Evolutionary conservation across 2,329 filamentous ascomycete species (phyloP), one percentile per base, ranked within the genome.

Genomic region (Cladosporium halotolerans): DNA sequence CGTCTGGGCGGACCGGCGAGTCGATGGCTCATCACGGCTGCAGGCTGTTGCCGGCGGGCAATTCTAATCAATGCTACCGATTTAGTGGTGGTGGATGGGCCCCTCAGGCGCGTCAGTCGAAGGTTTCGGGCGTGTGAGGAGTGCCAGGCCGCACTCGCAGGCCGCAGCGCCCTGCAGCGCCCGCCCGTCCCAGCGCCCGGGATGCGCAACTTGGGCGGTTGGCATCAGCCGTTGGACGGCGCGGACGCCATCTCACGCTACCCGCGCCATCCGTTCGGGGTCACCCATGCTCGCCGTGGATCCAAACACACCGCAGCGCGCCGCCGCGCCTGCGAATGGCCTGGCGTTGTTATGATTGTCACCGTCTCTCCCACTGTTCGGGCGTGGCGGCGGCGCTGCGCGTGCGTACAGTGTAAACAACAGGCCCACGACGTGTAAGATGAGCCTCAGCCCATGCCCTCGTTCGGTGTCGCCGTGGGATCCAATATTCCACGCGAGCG

Each of bases 211-310:
- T 9, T 32, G 9, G 41, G 40, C 47, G 39, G 47, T 51, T 51
- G 47, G 47, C 39, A 5, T 14, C 16, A 16, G 23, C 47, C 47
- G 47, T 51, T 51, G 31, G 38, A n/a, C 18, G 39, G 8, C 28
- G 47, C 47, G 11, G 46, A 31, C 39, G 47, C 47, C 39, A 44
- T 51, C 39, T 51, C 47, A 51, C 47, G 47, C 47, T 51, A 51
- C 33, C 47, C 47, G 39, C 39, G 40, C 34, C 39, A 38, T 32
- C 31, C 47, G 47, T 43, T 18, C 39, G 42, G 47, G 47, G 31
- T 51, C 39, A 51, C 31, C 47, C 47, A 43, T 51, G 47, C 47
- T 36, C 13, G 36, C 7, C 47, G 47, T 51, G 47, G 47, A 51
- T 10, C 47, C 47, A 51, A 51, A 51, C 47, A 51, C 39, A 36